Conservation (phyloP, 192 early-diverging fungal species). For the Entophlyctis luteolus region DNA sequence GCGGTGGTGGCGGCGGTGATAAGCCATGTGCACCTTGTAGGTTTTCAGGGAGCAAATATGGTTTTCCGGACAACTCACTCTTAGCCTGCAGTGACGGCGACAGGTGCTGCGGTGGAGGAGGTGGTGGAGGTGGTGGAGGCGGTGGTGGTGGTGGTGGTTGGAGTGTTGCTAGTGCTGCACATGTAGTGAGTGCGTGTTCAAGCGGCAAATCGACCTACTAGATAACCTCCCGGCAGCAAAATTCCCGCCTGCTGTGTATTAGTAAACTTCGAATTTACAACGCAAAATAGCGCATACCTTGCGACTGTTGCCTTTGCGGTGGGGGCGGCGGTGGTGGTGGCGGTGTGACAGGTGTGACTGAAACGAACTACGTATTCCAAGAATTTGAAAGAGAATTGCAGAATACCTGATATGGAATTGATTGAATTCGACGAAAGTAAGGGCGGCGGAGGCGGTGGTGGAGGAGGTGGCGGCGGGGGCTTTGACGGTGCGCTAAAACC, state of each 20-base stretch:
- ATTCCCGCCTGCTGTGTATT: too few species aligned
- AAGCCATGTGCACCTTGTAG: not conserved
- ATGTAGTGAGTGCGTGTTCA: too few species aligned
- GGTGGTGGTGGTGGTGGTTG: not conserved
- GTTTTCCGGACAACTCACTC: not conserved
- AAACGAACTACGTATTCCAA: not conserved
- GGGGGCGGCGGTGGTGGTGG: not conserved
- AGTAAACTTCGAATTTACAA: not conserved
- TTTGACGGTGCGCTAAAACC: too few species aligned
- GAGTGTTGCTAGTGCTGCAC: not conserved
- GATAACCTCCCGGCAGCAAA: too few species aligned
- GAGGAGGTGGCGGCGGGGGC: not conserved
- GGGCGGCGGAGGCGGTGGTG: not conserved
- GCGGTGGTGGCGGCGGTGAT: constrained; percentile 17
- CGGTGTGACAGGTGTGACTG: not conserved
- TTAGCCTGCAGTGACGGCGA: not conserved
- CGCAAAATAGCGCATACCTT: not conserved
- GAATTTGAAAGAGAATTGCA: too few species aligned
- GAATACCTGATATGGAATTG: too few species aligned
- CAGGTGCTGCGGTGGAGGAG: not conserved
- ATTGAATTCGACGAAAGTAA: not conserved
- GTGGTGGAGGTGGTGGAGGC: not conserved
- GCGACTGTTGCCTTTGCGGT: not conserved
- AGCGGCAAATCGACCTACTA: too few species aligned
- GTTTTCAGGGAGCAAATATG: not conserved